Base-by-base conservation (phyloP, 106 monocot species). In the Acanthochlamys bracteata region DNA sequence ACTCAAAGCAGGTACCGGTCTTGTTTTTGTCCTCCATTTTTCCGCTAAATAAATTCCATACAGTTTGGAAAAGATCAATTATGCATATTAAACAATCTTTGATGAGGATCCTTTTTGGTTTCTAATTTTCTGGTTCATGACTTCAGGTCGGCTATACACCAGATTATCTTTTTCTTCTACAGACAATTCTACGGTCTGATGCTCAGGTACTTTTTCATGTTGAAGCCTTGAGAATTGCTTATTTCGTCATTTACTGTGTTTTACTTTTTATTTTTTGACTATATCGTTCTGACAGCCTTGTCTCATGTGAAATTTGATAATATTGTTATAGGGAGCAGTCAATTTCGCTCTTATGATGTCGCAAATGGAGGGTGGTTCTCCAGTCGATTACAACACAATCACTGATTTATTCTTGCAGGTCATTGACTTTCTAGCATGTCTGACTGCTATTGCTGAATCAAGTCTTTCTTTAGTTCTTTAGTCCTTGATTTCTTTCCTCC, bases 351-450 rank as follows among this genome's bases (percentile, higher is more conserved):
- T 89, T 53, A 86, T 86, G 89, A 86, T 86, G 83, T 86, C 83
- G 41, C 95, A 96, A 88, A 96, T 96, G 95, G 90, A 96, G 61
- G 95, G 95, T 43, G 95, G 95, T 8, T 90, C 87, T 62, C 95
- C 95, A 53, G 71, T 96, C 68, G 95, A 96, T 80, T 96, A 96
- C 67, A 96, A 96, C 67, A 96, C 95, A 52, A 96, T 96, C 41
- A 96, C 95, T 22, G 95, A 96, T 71, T 80, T 96, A 3, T 96
- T 96, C 77, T 90, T 96, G 61, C 95, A 96, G 95, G 95, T 96
- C 49, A 45, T 25, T 11, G 20, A 10, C 24, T 33, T 33, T 49
- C 3, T 49, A 10, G 49, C 49, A 47, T 33, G 6, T 1, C 33
- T 33, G 33, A 3, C 33, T 33, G 33, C 33, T 33, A 1, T 33